Base-by-base conservation (phyloP, 148 eudicot species). In the Diospyros kaki region DNA sequence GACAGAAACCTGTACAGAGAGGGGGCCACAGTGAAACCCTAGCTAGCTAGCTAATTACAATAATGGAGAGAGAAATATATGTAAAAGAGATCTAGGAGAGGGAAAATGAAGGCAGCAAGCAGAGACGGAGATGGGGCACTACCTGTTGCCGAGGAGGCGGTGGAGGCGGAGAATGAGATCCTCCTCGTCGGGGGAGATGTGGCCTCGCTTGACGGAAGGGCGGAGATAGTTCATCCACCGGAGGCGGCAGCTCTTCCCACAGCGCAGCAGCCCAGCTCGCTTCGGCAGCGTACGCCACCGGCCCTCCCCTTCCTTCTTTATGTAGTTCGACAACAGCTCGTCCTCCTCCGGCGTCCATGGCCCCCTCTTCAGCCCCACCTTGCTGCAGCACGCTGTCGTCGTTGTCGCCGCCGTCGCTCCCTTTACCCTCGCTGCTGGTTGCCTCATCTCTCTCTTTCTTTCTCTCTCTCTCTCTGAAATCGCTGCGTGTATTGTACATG, bases 161-260 rank as follows among this genome's bases (percentile, higher is more conserved):
- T 74, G 69, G 9, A 74, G 69, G 28, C 69, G 69, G 15, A 74
- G 58, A 42, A 74, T 64, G 76, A 74, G 68, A 62, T 74, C 69
- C 64, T 74, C 68, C 15, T 74, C 76, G 12, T 74, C 76, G 12
- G 69, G 69, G 52, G 76, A 59, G 13, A 74, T 62, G 46, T 13
- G 76, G 42, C 76, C 76, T 1, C 76, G 55, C 43, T 74, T 62
- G 11, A 74, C 60, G 28, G 18, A 38, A 0, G 69, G 76, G 14
- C 76, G 68, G 60, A 74, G 76, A 51, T 74, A 74, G 14, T 74
- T 74, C 48, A 64, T 52, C 76, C 69, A 74, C 39, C 69, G 68
- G 38, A 74, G 76, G 1, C 76, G 40, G 39, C 76, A 62, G 48
- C 69, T 74, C 69, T 74, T 74, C 7, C 69, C 69, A 40, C 76